Conservation (phyloP, 768 basidiomycete genomes). For the Termitomyces eurrhizus region DNA sequence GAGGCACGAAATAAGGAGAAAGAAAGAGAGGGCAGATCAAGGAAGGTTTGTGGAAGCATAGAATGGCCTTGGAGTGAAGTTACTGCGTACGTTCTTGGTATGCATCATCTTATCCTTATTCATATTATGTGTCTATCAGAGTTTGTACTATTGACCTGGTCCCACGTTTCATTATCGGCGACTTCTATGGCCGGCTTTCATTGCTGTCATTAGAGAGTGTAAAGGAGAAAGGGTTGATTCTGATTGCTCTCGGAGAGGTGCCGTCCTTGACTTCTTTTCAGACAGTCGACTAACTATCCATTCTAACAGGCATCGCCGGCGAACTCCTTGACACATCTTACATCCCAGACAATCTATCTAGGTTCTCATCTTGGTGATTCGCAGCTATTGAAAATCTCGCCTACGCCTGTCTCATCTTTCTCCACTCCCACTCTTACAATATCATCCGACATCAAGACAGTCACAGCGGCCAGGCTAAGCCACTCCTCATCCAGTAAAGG, state of each 20-base stretch:
- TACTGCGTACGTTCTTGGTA: conserved; percentile 45
- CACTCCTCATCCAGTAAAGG: conserved; percentile 30
- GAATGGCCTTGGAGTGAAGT: conserved; percentile 79
- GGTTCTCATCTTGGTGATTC: conserved; percentile 84
- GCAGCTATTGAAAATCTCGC: conserved; percentile 62
- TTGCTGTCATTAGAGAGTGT: conserved; percentile 54
- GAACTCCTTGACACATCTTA: conserved; percentile 67
- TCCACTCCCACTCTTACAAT: conserved; percentile 48
- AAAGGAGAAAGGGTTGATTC: conserved; percentile 39
- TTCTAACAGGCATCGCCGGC: conserved; percentile 60
- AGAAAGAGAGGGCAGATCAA: conserved; percentile 48
- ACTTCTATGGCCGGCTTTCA: conserved; percentile 66
- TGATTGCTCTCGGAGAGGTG: conserved; percentile 74
- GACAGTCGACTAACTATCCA: neutral
- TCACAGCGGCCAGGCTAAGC: conserved; percentile 31
- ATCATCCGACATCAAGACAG: conserved; percentile 41
- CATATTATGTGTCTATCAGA: conserved; percentile 18
- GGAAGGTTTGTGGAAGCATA: conserved; percentile 51
- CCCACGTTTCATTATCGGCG: conserved; percentile 58
- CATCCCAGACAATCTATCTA: conserved; percentile 66
- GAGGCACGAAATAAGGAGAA: conserved; percentile 55
- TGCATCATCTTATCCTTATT: neutral
- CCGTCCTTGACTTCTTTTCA: conserved; percentile 6
- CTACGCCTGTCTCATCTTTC: conserved; percentile 36
- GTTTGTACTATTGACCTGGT: conserved; percentile 47